Evolutionary conservation across 2,329 filamentous ascomycete genomes (phyloP).

Genomic region (Thelonectria discophora): DNA sequence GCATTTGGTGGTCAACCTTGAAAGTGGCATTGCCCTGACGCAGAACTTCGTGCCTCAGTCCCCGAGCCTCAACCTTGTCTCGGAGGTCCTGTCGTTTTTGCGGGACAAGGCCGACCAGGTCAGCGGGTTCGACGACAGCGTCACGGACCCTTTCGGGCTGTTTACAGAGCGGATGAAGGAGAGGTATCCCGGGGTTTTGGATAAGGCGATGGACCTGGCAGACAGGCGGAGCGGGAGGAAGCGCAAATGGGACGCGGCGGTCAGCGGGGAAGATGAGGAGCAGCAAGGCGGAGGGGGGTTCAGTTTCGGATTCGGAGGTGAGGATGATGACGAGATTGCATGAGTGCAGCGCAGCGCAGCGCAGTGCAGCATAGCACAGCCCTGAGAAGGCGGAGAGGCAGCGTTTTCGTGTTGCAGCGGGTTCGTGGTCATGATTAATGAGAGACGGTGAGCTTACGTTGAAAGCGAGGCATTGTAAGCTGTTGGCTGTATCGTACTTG

Average conservation of each 20-base stretch:
- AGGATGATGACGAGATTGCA: slow-evolving; percentile 58
- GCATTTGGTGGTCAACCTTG: slow-evolving; percentile 92
- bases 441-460: slow-evolving; percentile 4
- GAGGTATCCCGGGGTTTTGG: slow-evolving; percentile 72
- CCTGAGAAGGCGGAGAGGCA: too few species aligned
- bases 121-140: slow-evolving; percentile 79
- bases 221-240: slow-evolving; percentile 74
- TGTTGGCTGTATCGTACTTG: too few species aligned
- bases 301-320: slow-evolving; percentile 64
- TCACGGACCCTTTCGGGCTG: slow-evolving; percentile 76
- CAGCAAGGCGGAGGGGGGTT: slow-evolving; percentile 50
- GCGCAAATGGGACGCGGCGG: slow-evolving; percentile 86
- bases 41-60: slow-evolving; percentile 91
- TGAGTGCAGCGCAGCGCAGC: too few species aligned
- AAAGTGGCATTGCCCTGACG: slow-evolving; percentile 85
- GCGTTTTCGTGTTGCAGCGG: neutral
- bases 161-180: slow-evolving; percentile 76
- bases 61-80: slow-evolving; percentile 63
- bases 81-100: slow-evolving; percentile 81
- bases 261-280: slow-evolving; percentile 53
- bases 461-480: too few species aligned
- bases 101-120: slow-evolving; percentile 85
- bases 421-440: neutral
- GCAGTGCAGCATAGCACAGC: too few species aligned
- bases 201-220: slow-evolving; percentile 70